Evolutionary conservation across 345 rosid genomes (phyloP), one percentile per base, ranked within the genome.

Genomic region (Citrus maxima): DNA sequence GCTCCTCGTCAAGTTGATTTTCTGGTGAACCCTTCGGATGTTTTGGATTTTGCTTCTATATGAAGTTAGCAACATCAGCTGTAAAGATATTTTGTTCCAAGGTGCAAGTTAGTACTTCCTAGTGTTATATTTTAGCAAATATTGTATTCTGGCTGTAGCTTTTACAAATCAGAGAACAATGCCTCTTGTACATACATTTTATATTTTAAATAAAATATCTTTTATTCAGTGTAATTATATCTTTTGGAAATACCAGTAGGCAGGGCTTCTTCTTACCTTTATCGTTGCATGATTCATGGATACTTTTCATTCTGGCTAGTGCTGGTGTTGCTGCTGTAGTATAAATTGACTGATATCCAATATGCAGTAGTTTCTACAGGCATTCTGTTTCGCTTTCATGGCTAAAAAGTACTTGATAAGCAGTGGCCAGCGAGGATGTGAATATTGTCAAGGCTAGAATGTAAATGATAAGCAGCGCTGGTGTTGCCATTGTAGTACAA

Each of bases 181-280:
- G 86, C 85, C 86, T 85, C 90, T 75, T 96, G 98, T 96, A 94
- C 87, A 96, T 91, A 89, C 91, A 86, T 88, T 89, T 87, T 80
- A 78, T 82, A 79, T 90, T 85, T 84, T 84, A 72, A 87, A 93
- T 92, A 90, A 91, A 83, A 87, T 79, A 87, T 86, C 82, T 85
- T 86, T 81, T 35, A 42, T 49, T 84, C 88, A 58, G 70, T 74
- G 72, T 59, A 70, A 65, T 74, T 59, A 40, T 42, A 22, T 81
- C 56, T 42, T 68, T 67, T 51, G 12, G 62, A 51, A 75, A 18
- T 58, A 75, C 49, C 61, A 32, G 6, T 62, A 58, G 37, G 10
- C 25, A 4, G 58, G 27, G 1, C 78, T 74, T n/a, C 61, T 32
- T 65, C 30, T 54, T 7, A 37, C n/a, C 7, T 9, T 1, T 35